Evolutionary conservation across 1,139 yeast genomes (phyloP).

Genomic region (Debaryomyces sp.): DNA sequence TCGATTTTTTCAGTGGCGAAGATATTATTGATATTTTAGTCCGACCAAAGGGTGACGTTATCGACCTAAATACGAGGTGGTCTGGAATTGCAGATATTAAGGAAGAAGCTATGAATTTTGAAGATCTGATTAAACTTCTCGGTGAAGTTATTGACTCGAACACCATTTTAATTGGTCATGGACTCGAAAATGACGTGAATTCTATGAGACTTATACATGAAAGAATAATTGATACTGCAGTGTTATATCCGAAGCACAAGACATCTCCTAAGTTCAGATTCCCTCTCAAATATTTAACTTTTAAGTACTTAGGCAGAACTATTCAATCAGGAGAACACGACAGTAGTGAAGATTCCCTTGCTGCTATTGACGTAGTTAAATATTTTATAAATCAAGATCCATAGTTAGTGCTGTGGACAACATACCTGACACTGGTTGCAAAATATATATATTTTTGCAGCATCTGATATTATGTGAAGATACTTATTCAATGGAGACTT

Average conservation of each 20-base stretch:
- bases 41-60: constrained; percentile 71
- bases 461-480: background rate
- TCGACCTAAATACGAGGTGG: constrained; percentile 84
- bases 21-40: constrained; percentile 72
- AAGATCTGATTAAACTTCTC: constrained; percentile 54
- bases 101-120: constrained; percentile 58
- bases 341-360: constrained; percentile 85
- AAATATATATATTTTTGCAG: background rate
- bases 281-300: constrained; percentile 73
- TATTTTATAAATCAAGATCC: constrained; percentile 36
- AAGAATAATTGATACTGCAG: constrained; percentile 81
- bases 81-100: constrained; percentile 75
- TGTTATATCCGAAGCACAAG: constrained; percentile 65
- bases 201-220: constrained; percentile 77
- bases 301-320: constrained; percentile 66
- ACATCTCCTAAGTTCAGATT: constrained; percentile 60
- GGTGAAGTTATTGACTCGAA: constrained; percentile 57
- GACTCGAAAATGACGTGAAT: constrained; percentile 87
- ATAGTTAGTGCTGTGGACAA: background rate
- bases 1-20: constrained; percentile 71
- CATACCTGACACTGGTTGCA: background rate
- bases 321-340: constrained; percentile 90
- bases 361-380: constrained; percentile 82
- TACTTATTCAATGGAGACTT: background rate
- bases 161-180: constrained; percentile 89